These are phyloP conservation scores for Alternaria solani DNA, from an alignment of 2,329 filamentous ascomycete species.

Conservation along the genomic window DNA sequence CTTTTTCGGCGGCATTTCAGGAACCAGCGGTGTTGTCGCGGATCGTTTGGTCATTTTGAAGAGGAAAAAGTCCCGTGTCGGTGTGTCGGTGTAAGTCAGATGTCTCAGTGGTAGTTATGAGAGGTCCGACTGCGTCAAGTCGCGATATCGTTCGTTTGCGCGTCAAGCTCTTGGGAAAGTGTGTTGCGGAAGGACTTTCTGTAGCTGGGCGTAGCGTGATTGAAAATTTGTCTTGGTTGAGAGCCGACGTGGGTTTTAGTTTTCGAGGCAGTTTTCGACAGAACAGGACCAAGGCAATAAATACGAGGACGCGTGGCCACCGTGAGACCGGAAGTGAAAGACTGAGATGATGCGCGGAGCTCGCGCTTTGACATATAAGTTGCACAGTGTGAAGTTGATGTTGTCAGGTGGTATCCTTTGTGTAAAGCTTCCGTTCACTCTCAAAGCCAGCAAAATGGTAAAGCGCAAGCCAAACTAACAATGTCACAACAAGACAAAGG, in stretches of 20 bases:
- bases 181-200: background rate
- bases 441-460: conserved; percentile 9
- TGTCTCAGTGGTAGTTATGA: background rate
- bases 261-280: background rate
- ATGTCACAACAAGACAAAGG: conserved; percentile 18
- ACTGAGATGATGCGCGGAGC: background rate
- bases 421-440: background rate
- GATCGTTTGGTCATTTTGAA: conserved; percentile 15
- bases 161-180: background rate
- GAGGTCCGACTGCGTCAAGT: background rate
- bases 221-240: background rate
- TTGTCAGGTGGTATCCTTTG: conserved; percentile 6
- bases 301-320: background rate
- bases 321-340: conserved; percentile 8
- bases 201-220: background rate
- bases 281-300: background rate
- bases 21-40: background rate
- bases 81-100: background rate
- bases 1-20: conserved; percentile 9
- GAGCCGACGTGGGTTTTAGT: background rate
- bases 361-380: conserved; percentile 10
- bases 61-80: background rate
- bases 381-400: conserved; percentile 5
- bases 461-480: conserved; percentile 7
- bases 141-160: background rate